Conservation (phyloP, 495 filamentous ascomycete genomes). For the Hamigera avellanea region DNA sequence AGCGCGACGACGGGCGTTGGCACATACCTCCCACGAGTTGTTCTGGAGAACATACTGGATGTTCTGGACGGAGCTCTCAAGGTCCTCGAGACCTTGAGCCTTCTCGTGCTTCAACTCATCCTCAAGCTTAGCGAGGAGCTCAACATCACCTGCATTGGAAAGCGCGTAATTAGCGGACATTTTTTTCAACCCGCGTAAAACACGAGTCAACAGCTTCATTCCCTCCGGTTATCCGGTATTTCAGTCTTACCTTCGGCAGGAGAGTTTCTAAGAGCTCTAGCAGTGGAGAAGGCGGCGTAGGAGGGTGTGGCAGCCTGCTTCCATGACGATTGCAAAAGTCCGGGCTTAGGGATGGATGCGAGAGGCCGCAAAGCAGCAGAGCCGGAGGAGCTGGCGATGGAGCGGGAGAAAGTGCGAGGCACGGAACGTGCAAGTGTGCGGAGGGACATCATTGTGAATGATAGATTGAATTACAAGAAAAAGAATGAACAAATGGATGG, state of each 20-base stretch:
- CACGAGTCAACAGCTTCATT: too few species aligned
- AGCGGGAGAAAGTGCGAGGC: conserved; percentile 54
- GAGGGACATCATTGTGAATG: conserved; percentile 62
- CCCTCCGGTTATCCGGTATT: neutral
- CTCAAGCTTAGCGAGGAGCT: conserved; percentile 37
- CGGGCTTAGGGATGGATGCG: conserved; percentile 30
- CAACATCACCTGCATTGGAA: conserved; percentile 27
- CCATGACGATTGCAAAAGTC: conserved; percentile 36
- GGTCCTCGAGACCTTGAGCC: conserved; percentile 24
- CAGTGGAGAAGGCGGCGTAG: conserved; percentile 64
- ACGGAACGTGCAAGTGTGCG: conserved; percentile 59
- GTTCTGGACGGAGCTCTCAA: conserved; percentile 51
- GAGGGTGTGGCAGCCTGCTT: conserved; percentile 41
- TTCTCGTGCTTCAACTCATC: conserved; percentile 39
- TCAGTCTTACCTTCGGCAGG: conserved; percentile 43
- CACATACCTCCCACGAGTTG: conserved; percentile 53
- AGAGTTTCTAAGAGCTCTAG: conserved; percentile 41
- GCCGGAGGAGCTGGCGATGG: conserved; percentile 39
- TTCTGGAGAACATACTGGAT: conserved; percentile 64
- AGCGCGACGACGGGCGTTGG: too few species aligned
- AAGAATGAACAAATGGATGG: conserved; percentile 1
- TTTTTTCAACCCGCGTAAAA: conserved; percentile 1
- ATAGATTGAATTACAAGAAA: conserved; percentile 1
- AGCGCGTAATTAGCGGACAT: conserved; percentile 1
- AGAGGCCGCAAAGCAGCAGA: conserved; percentile 34